These are phyloP conservation scores for Uronychia setigera DNA, from an alignment of 73 alveolate genomes.

Conservation along the genomic window DNA sequence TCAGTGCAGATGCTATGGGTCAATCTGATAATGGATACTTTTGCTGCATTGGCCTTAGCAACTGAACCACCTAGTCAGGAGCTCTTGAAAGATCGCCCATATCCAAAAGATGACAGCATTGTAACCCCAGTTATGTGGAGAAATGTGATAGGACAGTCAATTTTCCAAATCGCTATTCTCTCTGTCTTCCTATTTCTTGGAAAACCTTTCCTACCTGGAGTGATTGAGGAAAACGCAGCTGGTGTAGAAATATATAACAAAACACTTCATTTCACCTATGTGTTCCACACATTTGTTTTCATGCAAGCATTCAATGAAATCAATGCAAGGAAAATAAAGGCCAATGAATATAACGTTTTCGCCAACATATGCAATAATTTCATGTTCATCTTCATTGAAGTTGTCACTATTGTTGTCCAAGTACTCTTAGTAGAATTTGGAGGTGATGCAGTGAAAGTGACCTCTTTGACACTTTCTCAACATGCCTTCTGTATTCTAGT, in stretches of 20 bases:
- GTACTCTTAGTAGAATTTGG: constrained; percentile 82
- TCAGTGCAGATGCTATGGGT: constrained; percentile 92
- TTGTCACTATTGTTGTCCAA: constrained; percentile 79
- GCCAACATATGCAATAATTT: constrained; percentile 84
- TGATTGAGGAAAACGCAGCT: neutral
- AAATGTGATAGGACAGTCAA: constrained; percentile 73
- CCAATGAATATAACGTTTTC: constrained; percentile 83
- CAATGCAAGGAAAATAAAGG: constrained; percentile 84
- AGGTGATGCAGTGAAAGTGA: constrained; percentile 83
- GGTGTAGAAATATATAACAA: constrained; percentile 47
- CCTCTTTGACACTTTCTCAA: constrained; percentile 72
- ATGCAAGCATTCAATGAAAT: constrained; percentile 94
- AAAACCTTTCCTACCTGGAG: constrained; percentile 3
- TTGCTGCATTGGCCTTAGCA: constrained; percentile 94
- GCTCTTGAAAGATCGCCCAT: constrained; percentile 81
- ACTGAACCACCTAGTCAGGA: constrained; percentile 94
- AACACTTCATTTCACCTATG: constrained; percentile 74
- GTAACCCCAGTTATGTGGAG: constrained; percentile 82
- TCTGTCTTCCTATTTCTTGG: constrained; percentile 53
- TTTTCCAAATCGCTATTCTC: constrained; percentile 63
- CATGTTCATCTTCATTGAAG: constrained; percentile 71
- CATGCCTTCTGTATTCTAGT: constrained; percentile 75
- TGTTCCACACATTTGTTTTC: constrained; percentile 89
- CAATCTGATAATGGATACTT: constrained; percentile 86
- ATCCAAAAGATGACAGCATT: constrained; percentile 79